Evolutionary conservation across 2,329 filamentous ascomycete genomes (phyloP).

Genomic region (Exophiala lecanii-corni): DNA sequence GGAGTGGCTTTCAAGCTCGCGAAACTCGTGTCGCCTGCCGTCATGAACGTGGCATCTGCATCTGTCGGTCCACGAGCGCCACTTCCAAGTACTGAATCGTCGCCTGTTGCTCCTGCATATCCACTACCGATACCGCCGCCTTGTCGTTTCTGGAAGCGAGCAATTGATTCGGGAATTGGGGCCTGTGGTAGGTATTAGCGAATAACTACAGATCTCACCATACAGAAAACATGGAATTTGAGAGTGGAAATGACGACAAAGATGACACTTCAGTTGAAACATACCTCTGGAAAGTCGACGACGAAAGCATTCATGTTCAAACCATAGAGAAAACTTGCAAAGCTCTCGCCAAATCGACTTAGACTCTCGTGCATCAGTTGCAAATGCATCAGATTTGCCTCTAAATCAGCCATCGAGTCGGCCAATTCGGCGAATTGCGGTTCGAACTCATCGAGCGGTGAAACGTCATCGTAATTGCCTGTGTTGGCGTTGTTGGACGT

Average conservation of each 20-base stretch:
- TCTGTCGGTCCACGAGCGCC: conserved; percentile 6
- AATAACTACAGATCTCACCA: too few relatives aligned
- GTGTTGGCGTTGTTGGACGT: conserved; percentile 49
- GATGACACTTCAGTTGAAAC: conserved; percentile 12
- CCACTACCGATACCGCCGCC: conserved; percentile 28
- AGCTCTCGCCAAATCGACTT: conserved; percentile 89
- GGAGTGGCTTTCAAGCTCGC: conserved; percentile 25
- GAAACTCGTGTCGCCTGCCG: conserved; percentile 20
- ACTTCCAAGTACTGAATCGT: conserved; percentile 3
- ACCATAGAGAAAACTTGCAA: conserved; percentile 91
- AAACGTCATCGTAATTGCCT: conserved; percentile 34
- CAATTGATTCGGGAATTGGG: conserved; percentile 78
- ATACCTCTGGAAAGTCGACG: conserved; percentile 91
- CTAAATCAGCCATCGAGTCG: conserved; percentile 89
- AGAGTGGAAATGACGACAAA: too few relatives aligned
- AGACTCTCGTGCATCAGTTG: conserved; percentile 96
- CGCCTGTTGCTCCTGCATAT: conserved; percentile 7
- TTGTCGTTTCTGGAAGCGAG: conserved; percentile 56
- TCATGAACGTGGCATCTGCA: conserved; percentile 21
- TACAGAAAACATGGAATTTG: not conserved
- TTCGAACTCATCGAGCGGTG: conserved; percentile 71
- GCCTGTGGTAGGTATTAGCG: conserved; percentile 49
- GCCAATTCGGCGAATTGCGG: conserved; percentile 89
- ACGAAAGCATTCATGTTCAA: conserved; percentile 99
- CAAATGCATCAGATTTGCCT: conserved; percentile 96